Conservation (phyloP, 306 rosid genomes). For the Cyclanthera cordifolia region DNA sequence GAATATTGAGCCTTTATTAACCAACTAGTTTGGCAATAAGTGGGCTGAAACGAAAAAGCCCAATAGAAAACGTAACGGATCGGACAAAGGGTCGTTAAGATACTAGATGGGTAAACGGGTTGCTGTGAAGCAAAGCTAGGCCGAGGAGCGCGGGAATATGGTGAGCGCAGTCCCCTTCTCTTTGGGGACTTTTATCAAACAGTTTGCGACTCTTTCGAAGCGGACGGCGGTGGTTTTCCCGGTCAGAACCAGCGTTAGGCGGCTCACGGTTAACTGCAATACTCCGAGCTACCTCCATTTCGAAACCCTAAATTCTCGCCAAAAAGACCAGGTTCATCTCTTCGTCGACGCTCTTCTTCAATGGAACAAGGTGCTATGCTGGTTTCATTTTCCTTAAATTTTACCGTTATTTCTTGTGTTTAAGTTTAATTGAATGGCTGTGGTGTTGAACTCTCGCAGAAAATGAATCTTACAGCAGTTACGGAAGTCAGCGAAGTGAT, state of each 20-base stretch:
- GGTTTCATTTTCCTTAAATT: neutral
- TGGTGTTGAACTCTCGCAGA: constrained; percentile 25
- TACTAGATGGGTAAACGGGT: neutral
- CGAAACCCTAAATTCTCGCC: constrained; percentile 43
- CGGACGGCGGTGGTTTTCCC: constrained; percentile 17
- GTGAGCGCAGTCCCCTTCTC: constrained; percentile 21
- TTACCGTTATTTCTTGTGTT: neutral
- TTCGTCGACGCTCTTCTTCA: constrained; percentile 73
- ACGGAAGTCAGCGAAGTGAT: constrained; percentile 52
- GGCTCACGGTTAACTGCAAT: constrained; percentile 14
- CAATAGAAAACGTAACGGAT: neutral
- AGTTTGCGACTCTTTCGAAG: constrained; percentile 31
- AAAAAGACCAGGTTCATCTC: constrained; percentile 50
- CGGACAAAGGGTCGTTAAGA: neutral
- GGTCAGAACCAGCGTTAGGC: constrained; percentile 14
- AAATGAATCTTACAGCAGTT: constrained; percentile 76
- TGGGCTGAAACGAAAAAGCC: neutral
- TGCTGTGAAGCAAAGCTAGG: neutral
- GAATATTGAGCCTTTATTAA: neutral
- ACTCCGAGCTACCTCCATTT: constrained; percentile 23
- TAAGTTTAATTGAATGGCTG: too few species aligned
- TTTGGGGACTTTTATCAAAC: constrained; percentile 63
- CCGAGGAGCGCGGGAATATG: constrained; percentile 18
- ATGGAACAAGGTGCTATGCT: constrained; percentile 59
- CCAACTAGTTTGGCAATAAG: neutral